Percentiles rank a stretch among this genome's conserved stretches.
phyloP scores from a whole-genome alignment of 1,284 basidiomycete genomes.

The Pseudozyma pruni region DNA sequence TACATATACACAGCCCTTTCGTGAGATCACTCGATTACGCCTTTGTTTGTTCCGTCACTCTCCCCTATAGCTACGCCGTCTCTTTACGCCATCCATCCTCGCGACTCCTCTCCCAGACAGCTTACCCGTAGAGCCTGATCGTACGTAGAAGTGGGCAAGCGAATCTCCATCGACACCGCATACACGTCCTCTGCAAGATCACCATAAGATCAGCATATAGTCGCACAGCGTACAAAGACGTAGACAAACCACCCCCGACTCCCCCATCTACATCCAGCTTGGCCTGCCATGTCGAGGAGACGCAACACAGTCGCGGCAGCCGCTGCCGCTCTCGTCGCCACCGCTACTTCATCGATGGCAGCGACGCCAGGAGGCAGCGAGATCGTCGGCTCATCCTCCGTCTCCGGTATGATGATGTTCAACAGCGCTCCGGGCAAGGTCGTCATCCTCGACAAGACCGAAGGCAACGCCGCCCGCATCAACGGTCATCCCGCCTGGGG shows the following conservation, averaged over 20 bases:
- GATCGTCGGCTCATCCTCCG: constrained; percentile 49
- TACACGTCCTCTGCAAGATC: neutral
- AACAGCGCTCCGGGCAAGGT: constrained; percentile 58
- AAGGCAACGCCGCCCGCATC: constrained; percentile 60
- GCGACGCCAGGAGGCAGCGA: constrained; percentile 46
- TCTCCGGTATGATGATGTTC: constrained; percentile 63
- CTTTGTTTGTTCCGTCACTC: no score
- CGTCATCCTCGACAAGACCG: constrained; percentile 68
- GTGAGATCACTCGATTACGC: neutral
- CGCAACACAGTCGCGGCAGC: constrained; percentile 16
- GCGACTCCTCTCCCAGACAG: neutral
- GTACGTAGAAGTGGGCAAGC: neutral
- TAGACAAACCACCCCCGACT: neutral
- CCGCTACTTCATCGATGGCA: constrained; percentile 26
- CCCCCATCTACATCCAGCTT: neutral
- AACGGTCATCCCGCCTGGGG: constrained; percentile 57
- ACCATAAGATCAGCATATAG: neutral
- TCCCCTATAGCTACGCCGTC: neutral
- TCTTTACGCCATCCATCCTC: neutral
- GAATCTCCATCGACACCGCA: neutral
- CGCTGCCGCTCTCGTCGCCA: constrained; percentile 15
- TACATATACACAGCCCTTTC: constrained; percentile 1
- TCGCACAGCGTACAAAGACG: neutral
- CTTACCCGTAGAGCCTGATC: no score
- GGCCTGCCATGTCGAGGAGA: constrained; percentile 16